A percentile compares a stretch with the other conserved stretches of the same genome.
Conservation (phyloP, 225 moss, liverwort and hornwort genomes). For the Thuidium tamariscinum region DNA sequence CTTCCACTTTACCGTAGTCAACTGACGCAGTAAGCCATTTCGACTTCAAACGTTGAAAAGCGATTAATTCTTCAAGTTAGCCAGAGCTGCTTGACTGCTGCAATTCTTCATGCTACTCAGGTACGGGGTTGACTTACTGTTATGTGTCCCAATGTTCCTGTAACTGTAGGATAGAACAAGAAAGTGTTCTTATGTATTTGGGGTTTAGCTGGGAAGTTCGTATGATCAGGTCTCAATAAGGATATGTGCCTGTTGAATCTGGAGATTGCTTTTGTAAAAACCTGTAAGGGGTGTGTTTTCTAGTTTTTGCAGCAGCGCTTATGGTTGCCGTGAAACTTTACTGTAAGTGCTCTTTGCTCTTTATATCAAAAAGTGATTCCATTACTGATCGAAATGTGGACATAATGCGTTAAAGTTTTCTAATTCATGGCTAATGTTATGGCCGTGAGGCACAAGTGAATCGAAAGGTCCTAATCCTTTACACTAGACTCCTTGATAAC, state of each 20-base stretch:
- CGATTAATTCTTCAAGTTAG: not conserved
- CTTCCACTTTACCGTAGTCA: not conserved
- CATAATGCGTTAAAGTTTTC: not conserved
- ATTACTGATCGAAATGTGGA: not conserved
- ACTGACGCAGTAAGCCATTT: not conserved
- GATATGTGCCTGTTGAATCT: not conserved
- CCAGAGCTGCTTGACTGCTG: not conserved
- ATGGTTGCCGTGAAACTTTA: not conserved
- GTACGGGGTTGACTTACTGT: conserved; percentile 1
- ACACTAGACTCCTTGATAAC: no score
- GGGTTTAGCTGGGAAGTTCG: not conserved
- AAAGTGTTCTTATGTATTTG: not conserved
- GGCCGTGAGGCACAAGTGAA: no score
- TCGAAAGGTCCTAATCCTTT: not conserved
- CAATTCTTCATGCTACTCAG: not conserved
- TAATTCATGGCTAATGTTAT: not conserved
- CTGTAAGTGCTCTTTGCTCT: not conserved
- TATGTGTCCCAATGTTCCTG: not conserved
- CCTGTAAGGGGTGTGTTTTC: not conserved
- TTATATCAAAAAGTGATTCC: no score
- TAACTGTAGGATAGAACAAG: not conserved
- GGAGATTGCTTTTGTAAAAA: not conserved
- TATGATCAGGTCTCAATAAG: not conserved
- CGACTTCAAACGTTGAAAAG: not conserved
- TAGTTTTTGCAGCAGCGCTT: not conserved